phyloP scores from a whole-genome alignment of 257 asterid species.

The Solanum chmielewskii region DNA sequence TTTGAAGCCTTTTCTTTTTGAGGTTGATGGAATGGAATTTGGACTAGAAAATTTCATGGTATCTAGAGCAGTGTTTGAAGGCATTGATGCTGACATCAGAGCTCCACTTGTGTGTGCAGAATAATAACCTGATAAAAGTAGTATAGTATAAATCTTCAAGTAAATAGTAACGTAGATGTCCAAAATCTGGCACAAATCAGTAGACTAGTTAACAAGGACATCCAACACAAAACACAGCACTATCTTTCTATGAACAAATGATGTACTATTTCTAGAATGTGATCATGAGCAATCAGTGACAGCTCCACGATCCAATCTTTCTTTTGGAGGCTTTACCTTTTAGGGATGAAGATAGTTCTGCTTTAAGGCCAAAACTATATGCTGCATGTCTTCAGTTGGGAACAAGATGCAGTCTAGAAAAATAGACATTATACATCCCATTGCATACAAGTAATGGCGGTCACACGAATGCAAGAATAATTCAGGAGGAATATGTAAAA shows the following conservation, averaged over 20 bases:
- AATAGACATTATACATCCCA: neutral
- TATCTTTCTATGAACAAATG: neutral
- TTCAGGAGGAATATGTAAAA: neutral
- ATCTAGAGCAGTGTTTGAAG: slow-evolving; percentile 13
- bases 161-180: neutral
- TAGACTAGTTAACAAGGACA: neutral
- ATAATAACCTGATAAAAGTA: slow-evolving; percentile 34
- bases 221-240: neutral
- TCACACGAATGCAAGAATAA: neutral
- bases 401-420: neutral
- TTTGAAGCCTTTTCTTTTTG: slow-evolving; percentile 49
- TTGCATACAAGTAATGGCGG: neutral
- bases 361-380: neutral
- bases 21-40: slow-evolving; percentile 9
- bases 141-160: neutral
- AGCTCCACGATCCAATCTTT: neutral
- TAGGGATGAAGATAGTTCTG: neutral
- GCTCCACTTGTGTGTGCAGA: slow-evolving; percentile 31
- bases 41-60: slow-evolving; percentile 30
- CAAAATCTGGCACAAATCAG: neutral
- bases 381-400: neutral
- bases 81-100: slow-evolving; percentile 27
- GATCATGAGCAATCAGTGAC: neutral
- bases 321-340: neutral
- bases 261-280: neutral